Base-by-base conservation (phyloP, 177 flowering plant species). In the Telopea speciosissima region DNA sequence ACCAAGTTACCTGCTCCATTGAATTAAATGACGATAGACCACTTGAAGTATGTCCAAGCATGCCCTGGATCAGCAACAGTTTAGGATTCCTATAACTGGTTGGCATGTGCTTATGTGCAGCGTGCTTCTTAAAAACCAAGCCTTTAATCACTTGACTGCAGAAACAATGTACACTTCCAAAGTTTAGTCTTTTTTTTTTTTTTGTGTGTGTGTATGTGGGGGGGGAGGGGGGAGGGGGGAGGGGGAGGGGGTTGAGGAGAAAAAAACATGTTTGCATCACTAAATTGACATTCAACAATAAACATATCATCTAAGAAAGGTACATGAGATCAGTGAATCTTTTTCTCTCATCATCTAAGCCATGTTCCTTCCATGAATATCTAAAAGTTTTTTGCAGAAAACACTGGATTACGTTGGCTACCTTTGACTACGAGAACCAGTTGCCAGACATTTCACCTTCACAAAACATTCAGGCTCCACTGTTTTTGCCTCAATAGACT, bases 21-120 rank as follows among this genome's bases (percentile, higher is more conserved):
- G 90, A 77, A 63, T 78, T 68, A 74, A 96, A 85, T 52, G 99
- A 94, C 66, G 90, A 87, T 72, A 91, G 80, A 28, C 85, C 89
- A 76, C 82, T 80, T 5, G 84, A 79, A 66, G 87, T 83, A 66
- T 85, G 89, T 63, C 91, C 97, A 76, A 91, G 90, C 62, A 73
- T 73, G 23, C 99, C 97, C 33, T 73, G 79, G 56, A 96, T 83
- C 79, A 96, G 74, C 77, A 96, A 74, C 77, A 96, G 68, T 75
- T 78, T 87, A 62, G 99, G 99, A 59, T 85, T 85, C 68, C 84
- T 81, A 77, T 78, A 84, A 64, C 78, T 83, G 62, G 90, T 91
- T 42, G 84, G 84, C 98, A 96, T 96, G 75, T 86, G 95, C 80
- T 90, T 96, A 83, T 89, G 96, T 22, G 98, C 91, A 36, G 95